Evolutionary conservation across 1,284 basidiomycete species (phyloP).

Genomic region (Singerocomus inundabilis): DNA sequence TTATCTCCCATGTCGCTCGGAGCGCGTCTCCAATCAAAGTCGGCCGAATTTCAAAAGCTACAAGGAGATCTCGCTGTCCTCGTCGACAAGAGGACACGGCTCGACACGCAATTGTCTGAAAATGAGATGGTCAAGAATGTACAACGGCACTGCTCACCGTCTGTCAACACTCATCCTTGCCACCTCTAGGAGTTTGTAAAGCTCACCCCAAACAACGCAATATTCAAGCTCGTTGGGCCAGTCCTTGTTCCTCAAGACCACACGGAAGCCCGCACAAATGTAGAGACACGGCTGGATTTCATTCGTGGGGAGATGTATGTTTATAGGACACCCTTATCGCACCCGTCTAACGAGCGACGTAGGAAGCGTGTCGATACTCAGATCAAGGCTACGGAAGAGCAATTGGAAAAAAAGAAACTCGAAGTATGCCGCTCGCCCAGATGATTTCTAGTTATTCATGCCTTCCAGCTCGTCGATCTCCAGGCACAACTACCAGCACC

Average conservation of each 20-base stretch:
- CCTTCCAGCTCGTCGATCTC: conserved; percentile 59
- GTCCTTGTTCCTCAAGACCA: conserved; percentile 91
- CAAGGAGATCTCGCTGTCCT: conserved; percentile 70
- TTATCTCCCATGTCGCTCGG: conserved; percentile 43
- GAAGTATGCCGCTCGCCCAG: conserved; percentile 51
- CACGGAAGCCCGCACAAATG: conserved; percentile 84
- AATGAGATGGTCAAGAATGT: conserved; percentile 93
- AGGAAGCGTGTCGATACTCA: conserved; percentile 82
- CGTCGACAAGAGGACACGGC: conserved; percentile 77
- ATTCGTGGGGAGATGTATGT: conserved; percentile 88
- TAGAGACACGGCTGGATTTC: conserved; percentile 90
- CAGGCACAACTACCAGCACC: conserved; percentile 51
- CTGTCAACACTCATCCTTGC: not conserved
- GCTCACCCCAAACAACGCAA: conserved; percentile 73
- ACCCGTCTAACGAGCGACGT: conserved; percentile 10
- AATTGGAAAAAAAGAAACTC: conserved; percentile 74
- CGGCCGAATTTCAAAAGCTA: conserved; percentile 76
- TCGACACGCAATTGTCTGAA: conserved; percentile 89
- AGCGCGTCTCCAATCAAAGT: conserved; percentile 59
- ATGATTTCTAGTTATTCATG: conserved; percentile 13
- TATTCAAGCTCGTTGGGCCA: conserved; percentile 93
- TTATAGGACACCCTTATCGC: not conserved
- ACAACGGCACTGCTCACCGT: conserved; percentile 10
- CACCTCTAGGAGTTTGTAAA: conserved; percentile 74
- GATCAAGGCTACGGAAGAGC: conserved; percentile 72